Base-by-base conservation (phyloP, 805 yeast species). In the Ogataea sp. region DNA sequence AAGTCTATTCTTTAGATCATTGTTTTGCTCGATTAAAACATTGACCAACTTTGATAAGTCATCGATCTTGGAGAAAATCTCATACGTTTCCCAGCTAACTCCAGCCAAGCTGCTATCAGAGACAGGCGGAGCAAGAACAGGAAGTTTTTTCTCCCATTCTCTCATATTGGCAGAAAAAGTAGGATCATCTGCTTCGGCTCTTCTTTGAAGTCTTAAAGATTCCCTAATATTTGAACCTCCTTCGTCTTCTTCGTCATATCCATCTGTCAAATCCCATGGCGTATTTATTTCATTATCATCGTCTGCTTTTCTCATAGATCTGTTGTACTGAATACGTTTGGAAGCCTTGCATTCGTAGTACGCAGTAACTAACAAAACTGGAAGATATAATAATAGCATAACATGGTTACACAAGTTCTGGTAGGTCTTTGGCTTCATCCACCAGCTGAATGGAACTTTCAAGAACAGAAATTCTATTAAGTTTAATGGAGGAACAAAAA, bases 251-350 rank as follows among this genome's bases (percentile, higher is more conserved):
- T 67, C 74, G 27, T 64, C 64, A 43, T 64, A 85, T 0, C 95
- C 95, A 58, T 85, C 95, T 7, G 81, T 73, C 48, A 86, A 65
- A 46, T 83, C 86, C 95, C 95, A 86, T 50, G 81, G 89, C 7
- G 80, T 71, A 51, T 86, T 85, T 17, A 65, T 50, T 52, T 83
- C 90, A 54, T 83, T 84, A 17, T 87, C 84, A 58, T 86, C 96
- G 55, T 86, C 95, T 1, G 83, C 65, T 16, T 75, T 58, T 2
- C 77, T 74, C 46, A 68, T 71, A 40, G 70, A 61, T 45, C 95
- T 67, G 58, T 86, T 86, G 58, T 82, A 85, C 38, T 68, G 70
- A 17, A 86, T 78, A 50, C 93, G 65, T 48, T 76, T 72, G 1
- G 95, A 93, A 26, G 65, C 70, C 29, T 73, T 64, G 5, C 80